Evolutionary conservation across 2,329 filamentous ascomycete genomes (phyloP).

Genomic region (Phialemonium atrogriseum): DNA sequence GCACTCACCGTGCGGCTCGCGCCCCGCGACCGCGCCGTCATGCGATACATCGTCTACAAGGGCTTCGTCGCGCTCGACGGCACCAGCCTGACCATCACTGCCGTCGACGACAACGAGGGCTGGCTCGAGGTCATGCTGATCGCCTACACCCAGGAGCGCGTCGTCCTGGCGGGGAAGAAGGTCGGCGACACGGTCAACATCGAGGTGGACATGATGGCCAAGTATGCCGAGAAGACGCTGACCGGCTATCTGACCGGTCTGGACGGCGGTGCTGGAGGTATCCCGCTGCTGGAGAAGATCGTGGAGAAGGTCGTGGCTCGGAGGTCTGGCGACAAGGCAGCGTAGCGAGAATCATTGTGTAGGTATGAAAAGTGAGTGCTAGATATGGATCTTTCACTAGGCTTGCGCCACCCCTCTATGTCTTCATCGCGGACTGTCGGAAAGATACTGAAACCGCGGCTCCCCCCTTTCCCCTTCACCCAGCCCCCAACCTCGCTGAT

Average conservation of each 20-base stretch:
- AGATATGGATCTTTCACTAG: too few relatives aligned
- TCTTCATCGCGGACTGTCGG: too few relatives aligned
- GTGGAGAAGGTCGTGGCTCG: constrained; percentile 68
- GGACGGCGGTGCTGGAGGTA: constrained; percentile 39
- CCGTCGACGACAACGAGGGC: constrained; percentile 67
- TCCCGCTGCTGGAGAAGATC: constrained; percentile 60
- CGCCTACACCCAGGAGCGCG: constrained; percentile 87
- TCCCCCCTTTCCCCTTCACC: too few relatives aligned
- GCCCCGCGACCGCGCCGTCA: constrained; percentile 58
- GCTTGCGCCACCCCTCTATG: too few relatives aligned
- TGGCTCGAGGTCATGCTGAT: constrained; percentile 99
- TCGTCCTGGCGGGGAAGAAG: constrained; percentile 73
- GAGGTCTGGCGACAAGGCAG: too few relatives aligned
- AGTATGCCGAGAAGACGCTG: constrained; percentile 86
- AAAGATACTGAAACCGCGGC: background rate
- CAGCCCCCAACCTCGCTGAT: too few relatives aligned
- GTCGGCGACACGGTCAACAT: constrained; percentile 79
- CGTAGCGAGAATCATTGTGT: too few relatives aligned
- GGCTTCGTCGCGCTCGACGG: constrained; percentile 93
- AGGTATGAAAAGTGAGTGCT: background rate
- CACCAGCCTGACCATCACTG: constrained; percentile 85
- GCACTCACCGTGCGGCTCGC: constrained; percentile 78
- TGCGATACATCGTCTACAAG: constrained; percentile 92
- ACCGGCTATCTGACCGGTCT: constrained; percentile 62
- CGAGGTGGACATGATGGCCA: constrained; percentile 82